These are phyloP conservation scores for Aureobasidium sp. DNA, from an alignment of 2,329 filamentous ascomycete species.

Conservation along the genomic window DNA sequence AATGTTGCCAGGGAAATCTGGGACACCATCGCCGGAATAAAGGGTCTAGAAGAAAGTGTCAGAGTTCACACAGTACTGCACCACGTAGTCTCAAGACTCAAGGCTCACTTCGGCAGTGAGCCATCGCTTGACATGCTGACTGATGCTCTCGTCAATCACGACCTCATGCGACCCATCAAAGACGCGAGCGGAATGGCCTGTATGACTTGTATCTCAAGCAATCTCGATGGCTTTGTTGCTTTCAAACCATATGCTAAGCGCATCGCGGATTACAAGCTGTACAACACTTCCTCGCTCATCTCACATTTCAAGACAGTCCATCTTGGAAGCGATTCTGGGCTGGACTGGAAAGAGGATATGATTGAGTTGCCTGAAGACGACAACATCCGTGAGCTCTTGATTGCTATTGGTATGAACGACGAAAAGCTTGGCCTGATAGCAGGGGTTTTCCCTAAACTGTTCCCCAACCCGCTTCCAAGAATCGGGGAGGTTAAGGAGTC, in stretches of 20 bases:
- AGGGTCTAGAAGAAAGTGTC: slow-evolving; percentile 53
- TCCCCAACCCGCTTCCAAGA: slow-evolving; percentile 35
- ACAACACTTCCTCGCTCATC: slow-evolving; percentile 46
- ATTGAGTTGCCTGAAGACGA: slow-evolving; percentile 49
- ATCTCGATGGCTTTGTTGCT: slow-evolving; percentile 21
- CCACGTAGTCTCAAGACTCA: slow-evolving; percentile 52
- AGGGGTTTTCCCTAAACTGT: slow-evolving; percentile 26
- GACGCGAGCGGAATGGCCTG: slow-evolving; percentile 37
- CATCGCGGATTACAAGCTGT: slow-evolving; percentile 32
- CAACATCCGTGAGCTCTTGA: slow-evolving; percentile 41
- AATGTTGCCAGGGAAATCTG: slow-evolving; percentile 54
- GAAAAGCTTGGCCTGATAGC: slow-evolving; percentile 35
- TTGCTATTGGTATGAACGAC: slow-evolving; percentile 49
- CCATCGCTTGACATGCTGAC: slow-evolving; percentile 50
- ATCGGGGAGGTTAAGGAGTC: slow-evolving; percentile 27
- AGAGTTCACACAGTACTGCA: slow-evolving; percentile 57
- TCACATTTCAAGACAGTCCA: slow-evolving; percentile 54
- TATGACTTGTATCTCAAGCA: slow-evolving; percentile 28
- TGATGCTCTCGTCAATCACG: slow-evolving; percentile 35
- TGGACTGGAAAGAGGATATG: slow-evolving; percentile 55
- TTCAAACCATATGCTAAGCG: slow-evolving; percentile 29
- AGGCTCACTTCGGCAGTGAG: slow-evolving; percentile 48
- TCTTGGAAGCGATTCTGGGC: slow-evolving; percentile 24
- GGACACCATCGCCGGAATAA: slow-evolving; percentile 51
- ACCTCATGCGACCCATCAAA: slow-evolving; percentile 35